These are phyloP conservation scores for Pholiota molesta DNA, from an alignment of 768 basidiomycete genomes.

Conservation along the genomic window DNA sequence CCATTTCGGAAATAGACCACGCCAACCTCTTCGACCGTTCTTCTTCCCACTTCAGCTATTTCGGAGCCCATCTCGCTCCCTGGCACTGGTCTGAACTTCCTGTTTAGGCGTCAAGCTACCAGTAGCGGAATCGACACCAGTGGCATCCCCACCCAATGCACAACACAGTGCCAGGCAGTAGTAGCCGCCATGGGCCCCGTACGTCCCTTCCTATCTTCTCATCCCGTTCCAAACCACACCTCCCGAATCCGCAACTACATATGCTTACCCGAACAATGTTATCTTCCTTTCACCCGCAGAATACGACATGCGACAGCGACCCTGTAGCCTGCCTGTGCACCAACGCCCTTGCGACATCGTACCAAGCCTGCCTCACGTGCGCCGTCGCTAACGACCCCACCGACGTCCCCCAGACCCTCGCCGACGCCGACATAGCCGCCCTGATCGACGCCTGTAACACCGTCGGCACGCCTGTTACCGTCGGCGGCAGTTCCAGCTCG, in stretches of 20 bases:
- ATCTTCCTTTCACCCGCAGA: neutral
- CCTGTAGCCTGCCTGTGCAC: neutral
- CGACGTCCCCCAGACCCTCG: neutral
- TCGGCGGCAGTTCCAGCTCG: neutral
- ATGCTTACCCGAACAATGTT: neutral
- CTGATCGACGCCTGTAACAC: neutral
- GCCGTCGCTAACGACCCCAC: neutral
- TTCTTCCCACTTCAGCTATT: neutral
- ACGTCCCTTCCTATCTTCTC: neutral
- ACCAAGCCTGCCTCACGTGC: neutral
- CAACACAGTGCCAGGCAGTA: neutral
- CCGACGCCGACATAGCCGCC: neutral
- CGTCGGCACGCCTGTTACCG: neutral
- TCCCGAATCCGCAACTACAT: neutral
- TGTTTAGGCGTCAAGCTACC: neutral
- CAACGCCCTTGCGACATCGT: neutral
- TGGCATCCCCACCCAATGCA: neutral
- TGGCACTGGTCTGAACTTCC: neutral
- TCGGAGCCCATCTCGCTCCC: neutral
- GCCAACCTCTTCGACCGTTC: neutral
- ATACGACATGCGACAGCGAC: neutral
- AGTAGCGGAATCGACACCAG: neutral
- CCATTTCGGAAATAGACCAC: neutral
- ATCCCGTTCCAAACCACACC: too few species aligned
- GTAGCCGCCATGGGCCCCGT: neutral